phyloP scores from a whole-genome alignment of 805 yeast species.

The Sugiyamaella smithiae region DNA sequence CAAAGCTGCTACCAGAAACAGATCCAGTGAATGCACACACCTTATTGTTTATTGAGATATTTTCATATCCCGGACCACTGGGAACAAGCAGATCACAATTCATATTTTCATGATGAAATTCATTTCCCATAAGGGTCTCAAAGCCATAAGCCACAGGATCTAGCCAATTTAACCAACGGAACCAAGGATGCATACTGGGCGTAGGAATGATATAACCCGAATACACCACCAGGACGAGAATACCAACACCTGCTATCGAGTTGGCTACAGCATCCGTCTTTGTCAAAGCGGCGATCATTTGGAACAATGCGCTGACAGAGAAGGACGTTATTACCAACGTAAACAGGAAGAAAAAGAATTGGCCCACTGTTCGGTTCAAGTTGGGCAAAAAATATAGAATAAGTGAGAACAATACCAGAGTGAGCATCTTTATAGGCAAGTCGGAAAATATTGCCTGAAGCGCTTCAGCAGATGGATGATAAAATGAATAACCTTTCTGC shows the following conservation, averaged over 20 bases:
- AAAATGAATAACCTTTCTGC: slow-evolving; percentile 68
- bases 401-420: slow-evolving; percentile 45
- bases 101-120: slow-evolving; percentile 57
- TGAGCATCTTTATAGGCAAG: slow-evolving; percentile 56
- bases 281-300: slow-evolving; percentile 50
- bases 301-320: slow-evolving; percentile 52
- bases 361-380: slow-evolving; percentile 48
- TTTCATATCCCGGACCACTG: slow-evolving; percentile 51
- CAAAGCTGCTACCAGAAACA: slow-evolving; percentile 48
- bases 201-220: slow-evolving; percentile 64
- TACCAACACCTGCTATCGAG: slow-evolving; percentile 52
- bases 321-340: slow-evolving; percentile 45
- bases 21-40: slow-evolving; percentile 66
- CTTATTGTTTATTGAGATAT: slow-evolving; percentile 37
- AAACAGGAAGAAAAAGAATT: slow-evolving; percentile 51
- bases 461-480: slow-evolving; percentile 73
- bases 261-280: slow-evolving; percentile 55
- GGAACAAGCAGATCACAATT: slow-evolving; percentile 59
- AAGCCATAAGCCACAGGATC: slow-evolving; percentile 58
- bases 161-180: slow-evolving; percentile 59
- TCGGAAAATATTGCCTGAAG: slow-evolving; percentile 58
- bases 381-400: slow-evolving; percentile 57
- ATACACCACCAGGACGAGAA: slow-evolving; percentile 52
- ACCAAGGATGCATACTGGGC: slow-evolving; percentile 66
- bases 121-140: slow-evolving; percentile 64